phyloP scores from a whole-genome alignment of 2,329 filamentous ascomycete genomes.

The Clonostachys sp. region DNA sequence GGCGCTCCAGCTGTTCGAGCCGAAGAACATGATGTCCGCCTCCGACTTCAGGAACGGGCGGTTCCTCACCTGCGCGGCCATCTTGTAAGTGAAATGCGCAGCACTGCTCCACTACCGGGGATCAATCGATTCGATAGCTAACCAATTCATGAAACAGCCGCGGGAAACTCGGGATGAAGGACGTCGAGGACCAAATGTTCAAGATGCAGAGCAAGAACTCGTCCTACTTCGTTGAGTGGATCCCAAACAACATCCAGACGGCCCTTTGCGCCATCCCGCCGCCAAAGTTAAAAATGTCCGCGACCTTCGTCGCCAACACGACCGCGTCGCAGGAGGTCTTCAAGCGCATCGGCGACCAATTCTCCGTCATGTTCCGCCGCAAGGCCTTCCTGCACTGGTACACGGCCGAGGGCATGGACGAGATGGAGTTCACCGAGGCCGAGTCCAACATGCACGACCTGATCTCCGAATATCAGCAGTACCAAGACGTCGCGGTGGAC shows the following conservation, averaged over 20 bases:
- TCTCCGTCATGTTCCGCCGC: slow-evolving; percentile 99
- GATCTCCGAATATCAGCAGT: slow-evolving; percentile 99
- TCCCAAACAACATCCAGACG: slow-evolving; percentile 99
- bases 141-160: slow-evolving; percentile 50
- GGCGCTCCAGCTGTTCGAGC: slow-evolving; percentile 99
- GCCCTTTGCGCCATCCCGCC: slow-evolving; percentile 98
- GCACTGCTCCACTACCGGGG: not conserved
- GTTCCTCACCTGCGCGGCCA: slow-evolving; percentile 98
- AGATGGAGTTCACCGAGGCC: slow-evolving; percentile 99
- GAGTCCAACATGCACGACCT: slow-evolving; percentile 99
- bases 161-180: slow-evolving; percentile 99
- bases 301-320: slow-evolving; percentile 98
- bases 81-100: slow-evolving; percentile 63
- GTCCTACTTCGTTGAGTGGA: slow-evolving; percentile 99
- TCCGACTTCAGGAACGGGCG: slow-evolving; percentile 99
- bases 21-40: slow-evolving; percentile 99
- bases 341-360: slow-evolving; percentile 99
- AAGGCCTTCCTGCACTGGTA: slow-evolving; percentile 99
- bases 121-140: slow-evolving; percentile 3
- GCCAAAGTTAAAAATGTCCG: slow-evolving; percentile 97
- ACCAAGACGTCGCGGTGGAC: slow-evolving; percentile 97
- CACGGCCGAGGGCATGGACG: slow-evolving; percentile 99
- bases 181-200: slow-evolving; percentile 99
- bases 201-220: slow-evolving; percentile 99
- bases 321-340: slow-evolving; percentile 99